Conservation (phyloP, 2,329 filamentous ascomycete genomes). For the Sporothrix brunneoviolacea region DNA sequence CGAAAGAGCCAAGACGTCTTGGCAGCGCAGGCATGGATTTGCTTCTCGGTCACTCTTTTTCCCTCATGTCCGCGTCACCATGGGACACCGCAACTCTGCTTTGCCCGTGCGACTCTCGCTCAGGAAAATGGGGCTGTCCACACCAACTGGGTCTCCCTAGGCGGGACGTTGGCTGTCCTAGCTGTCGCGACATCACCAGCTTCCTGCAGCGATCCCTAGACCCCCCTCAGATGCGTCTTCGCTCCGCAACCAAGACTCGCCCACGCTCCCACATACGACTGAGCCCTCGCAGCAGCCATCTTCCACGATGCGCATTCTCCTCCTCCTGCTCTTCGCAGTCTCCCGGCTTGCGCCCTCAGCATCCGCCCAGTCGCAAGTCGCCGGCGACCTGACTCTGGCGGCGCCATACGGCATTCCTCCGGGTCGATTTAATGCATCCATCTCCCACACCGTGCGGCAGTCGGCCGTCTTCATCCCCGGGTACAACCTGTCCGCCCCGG, state of each 20-base stretch:
- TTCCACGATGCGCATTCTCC: not conserved
- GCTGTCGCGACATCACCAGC: too few species aligned
- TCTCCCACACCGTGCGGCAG: not conserved
- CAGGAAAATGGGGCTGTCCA: not conserved
- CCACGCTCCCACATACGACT: too few species aligned
- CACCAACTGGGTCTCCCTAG: too few species aligned
- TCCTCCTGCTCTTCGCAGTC: not conserved
- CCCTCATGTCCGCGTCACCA: conserved; percentile 5
- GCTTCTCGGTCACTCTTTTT: too few species aligned
- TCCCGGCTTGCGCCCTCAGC: not conserved
- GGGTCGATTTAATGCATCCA: not conserved
- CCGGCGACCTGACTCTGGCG: not conserved
- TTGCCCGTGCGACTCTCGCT: not conserved
- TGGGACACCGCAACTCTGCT: not conserved
- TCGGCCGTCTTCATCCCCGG: conserved; percentile 9
- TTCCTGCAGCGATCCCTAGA: too few species aligned
- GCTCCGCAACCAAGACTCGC: too few species aligned
- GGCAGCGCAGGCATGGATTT: too few species aligned
- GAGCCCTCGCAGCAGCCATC: too few species aligned
- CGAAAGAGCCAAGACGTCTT: too few species aligned
- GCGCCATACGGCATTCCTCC: conserved; percentile 8
- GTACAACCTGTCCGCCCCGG: conserved; percentile 11
- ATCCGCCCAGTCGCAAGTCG: not conserved
- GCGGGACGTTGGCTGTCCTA: too few species aligned
- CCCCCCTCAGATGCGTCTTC: too few species aligned